Evolutionary conservation across 495 filamentous ascomycete genomes (phyloP), one percentile per base, ranked within the genome.

Genomic region (Aspergillus olivimuriae): DNA sequence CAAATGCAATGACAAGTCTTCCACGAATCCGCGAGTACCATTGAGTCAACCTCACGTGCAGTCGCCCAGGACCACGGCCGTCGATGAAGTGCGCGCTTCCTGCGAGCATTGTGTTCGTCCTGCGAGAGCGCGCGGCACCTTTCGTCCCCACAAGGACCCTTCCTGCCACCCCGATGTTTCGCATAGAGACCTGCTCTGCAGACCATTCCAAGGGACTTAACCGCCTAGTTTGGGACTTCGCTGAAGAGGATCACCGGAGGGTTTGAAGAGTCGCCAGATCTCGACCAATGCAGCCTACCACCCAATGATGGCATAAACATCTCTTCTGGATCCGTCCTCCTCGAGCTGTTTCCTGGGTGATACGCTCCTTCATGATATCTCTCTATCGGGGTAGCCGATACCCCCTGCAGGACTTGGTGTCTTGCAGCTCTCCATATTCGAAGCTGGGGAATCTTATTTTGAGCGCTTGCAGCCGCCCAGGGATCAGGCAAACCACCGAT

Each of bases 261-360:
- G 38, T 40, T 24, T 40, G 38, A 28, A 40, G 19, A 40, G 23
- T 20, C 38, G 38, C 38, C 38, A 22, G 38, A 40, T 30, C 20
- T 15, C 17, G 14, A 40, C n/a, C 38, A 16, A 24, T 21, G 34
- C 4, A 21, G 34, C 18, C 16, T 37, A 11, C 17, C 16, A n/a
- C 12, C 34, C 34, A 37, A 37, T 37, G 10, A 17, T 7, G 17
- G 8, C 18, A 8, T 37, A 16, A n/a, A n/a, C n/a, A n/a, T n/a
- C n/a, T n/a, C n/a, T n/a, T n/a, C n/a, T n/a, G n/a, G n/a, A n/a
- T n/a, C n/a, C n/a, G n/a, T n/a, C n/a, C n/a, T n/a, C n/a, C n/a
- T n/a, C n/a, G n/a, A n/a, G n/a, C n/a, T n/a, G n/a, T n/a, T n/a
- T n/a, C n/a, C n/a, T n/a, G n/a, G n/a, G n/a, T n/a, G n/a, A n/a